Base-by-base conservation (phyloP, 192 early-diverging fungal genomes). In the Dimargaris verticillata region DNA sequence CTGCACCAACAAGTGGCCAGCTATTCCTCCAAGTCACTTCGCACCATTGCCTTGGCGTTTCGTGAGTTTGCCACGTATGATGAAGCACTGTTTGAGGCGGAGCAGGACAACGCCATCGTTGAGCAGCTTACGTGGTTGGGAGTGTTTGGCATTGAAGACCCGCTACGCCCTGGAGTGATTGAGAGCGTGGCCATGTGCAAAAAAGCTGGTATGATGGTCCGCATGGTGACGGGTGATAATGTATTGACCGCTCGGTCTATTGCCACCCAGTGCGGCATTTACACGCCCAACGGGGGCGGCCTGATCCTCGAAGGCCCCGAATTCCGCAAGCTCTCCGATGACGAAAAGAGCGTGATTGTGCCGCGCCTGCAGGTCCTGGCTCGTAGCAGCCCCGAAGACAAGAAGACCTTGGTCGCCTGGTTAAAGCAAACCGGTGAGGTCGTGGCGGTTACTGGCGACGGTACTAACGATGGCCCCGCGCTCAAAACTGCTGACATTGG, bases 141-240 rank as follows among this genome's bases (percentile, higher is more conserved):
- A 43, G 77, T 99, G 25, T 87, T 99, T 57, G 97, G 93, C 62
- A 99, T 99, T 61, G 81, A 93, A 59, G 97, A 99, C 69, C 97
- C 97, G 45, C 74, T 99, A 22, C 87, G 97, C 63, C 84, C 88
- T 2, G 97, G 93, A 55, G 97, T 99, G 3, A 82, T 86, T 6
- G 88, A 86, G 62, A 92, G 93, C 33, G 97, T 99, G 33, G 68
- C 76, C n/a, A 68, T 75, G 18, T 97, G 93, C 68, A 83, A 85
- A 67, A 76, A 79, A 29, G 97, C 97, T 25, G 93, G 96, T 52
- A 87, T 99, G 28, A 80, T 85, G 73, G 90, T 99, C 48, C 86
- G 95, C 15, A 99, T 99, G 97, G 93, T 99, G 20, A 99, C 97
- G 1, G 97, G 97, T 53, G 97, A 99, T 75, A 95, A 95, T 65